A percentile compares a stretch with the other conserved stretches of the same genome.
Conservation (phyloP, 345 rosid species). For the Hibiscus syriacus region DNA sequence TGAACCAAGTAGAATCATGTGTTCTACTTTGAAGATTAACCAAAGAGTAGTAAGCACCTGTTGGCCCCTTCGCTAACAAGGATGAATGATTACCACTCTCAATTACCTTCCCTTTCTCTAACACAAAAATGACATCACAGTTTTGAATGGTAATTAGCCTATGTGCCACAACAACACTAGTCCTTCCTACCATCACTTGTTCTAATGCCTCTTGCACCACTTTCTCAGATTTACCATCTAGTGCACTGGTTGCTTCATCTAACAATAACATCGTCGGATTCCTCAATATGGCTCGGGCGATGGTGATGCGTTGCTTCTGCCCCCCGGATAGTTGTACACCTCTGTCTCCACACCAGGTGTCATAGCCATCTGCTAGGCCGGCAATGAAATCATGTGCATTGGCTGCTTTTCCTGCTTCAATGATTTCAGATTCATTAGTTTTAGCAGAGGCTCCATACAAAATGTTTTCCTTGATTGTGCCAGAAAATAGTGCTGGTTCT, state of each 20-base stretch:
- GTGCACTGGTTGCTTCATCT: slow-evolving; percentile 30
- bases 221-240: neutral
- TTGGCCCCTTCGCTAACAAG: slow-evolving; percentile 7
- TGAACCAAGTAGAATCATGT: neutral
- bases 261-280: slow-evolving; percentile 42
- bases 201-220: neutral
- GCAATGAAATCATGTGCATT: slow-evolving; percentile 66
- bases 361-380: slow-evolving; percentile 38
- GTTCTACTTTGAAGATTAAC: slow-evolving; percentile 28
- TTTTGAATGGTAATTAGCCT: slow-evolving; percentile 41
- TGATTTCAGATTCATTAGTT: slow-evolving; percentile 34
- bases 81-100: slow-evolving; percentile 56
- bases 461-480: slow-evolving; percentile 30
- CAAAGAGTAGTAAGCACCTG: neutral
- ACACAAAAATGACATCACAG: slow-evolving; percentile 44
- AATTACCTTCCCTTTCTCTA: slow-evolving; percentile 53
- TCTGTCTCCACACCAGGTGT: slow-evolving; percentile 48
- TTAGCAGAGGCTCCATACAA: slow-evolving; percentile 25
- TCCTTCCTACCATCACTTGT: slow-evolving; percentile 1
- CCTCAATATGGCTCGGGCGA: slow-evolving; percentile 52
- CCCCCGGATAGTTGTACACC: slow-evolving; percentile 64
- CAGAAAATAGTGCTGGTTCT: slow-evolving; percentile 52
- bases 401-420: slow-evolving; percentile 50
- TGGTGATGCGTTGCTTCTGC: slow-evolving; percentile 54
- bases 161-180: slow-evolving; percentile 12